Base-by-base conservation (phyloP, 306 rosid species). In the Styphnolobium japonicum region DNA sequence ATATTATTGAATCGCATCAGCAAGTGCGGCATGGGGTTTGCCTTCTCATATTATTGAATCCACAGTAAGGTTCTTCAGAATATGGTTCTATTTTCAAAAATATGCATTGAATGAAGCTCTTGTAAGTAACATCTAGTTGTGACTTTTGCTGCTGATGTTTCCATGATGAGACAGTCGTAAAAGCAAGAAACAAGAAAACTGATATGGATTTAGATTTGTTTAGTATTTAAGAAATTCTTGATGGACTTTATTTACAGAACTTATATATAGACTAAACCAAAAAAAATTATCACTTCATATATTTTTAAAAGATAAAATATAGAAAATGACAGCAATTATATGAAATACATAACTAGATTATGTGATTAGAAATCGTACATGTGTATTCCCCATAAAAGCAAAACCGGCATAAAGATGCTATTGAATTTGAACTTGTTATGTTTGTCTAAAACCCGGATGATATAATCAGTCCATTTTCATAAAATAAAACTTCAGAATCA, bases 11-110 rank as follows among this genome's bases (percentile, higher is more conserved):
- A 64, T 51, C n/a, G 34, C 36, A 61, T 31, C 19, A 64, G 9
- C 45, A 33, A 33, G 23, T 37, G 12, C 51, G 21, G 27, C 48
- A 55, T 16, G 10, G 52, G 4, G 9, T 12, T 29, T 15, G 11
- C 29, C 72, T 62, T 46, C 52, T 6, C 15, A 34, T 71, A 8
- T 63, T 63, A 21, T 56, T 56, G 18, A 51, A 70, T 36, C 19
- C 37, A 60, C 46, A 36, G 65, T 12, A 18, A 63, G 57, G 40
- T 42, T 62, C 33, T 27, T 5, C 23, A 64, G 84, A 80, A 80
- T 72, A 52, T 25, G 78, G 58, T 62, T 71, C 73, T 49, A 16
- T 37, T 18, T 40, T 4, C 15, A 27, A 6, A 15, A 67, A 23
- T 25, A n/a, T 25, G 69, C 45, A 42, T 10, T 16, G 69, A 70